Base-by-base conservation (phyloP, 768 basidiomycete genomes). In the Amanita subjunquillea region DNA sequence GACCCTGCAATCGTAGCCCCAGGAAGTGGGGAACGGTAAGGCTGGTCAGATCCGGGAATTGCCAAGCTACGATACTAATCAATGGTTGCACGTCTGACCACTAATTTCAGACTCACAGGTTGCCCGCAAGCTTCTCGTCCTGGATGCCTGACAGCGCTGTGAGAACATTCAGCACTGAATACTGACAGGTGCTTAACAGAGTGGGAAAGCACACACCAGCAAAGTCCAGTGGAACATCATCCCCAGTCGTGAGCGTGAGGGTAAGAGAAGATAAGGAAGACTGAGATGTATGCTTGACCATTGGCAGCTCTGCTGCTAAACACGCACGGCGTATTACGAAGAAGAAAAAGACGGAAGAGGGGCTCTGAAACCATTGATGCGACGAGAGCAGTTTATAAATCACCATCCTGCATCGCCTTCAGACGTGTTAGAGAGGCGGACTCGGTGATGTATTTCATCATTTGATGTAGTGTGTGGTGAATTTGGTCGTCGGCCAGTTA, bases 251-350 rank as follows among this genome's bases (percentile, higher is more conserved):
- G 10, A 50, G 27, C 2, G 49, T 50, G 5, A 30, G 17, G 5
- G 49, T 41, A 39, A 41, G 27, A 50, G 48, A 50, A 50, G 48
- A 40, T 1, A 50, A 6, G 13, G 49, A 50, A 50, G 37, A 41
- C 10, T 50, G 38, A 17, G 49, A 27, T 41, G 49, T 50, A 37
- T 41, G 49, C 25, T 41, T 50, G 39, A 29, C 38, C 49, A 50
- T 50, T 38, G 12, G 38, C 49, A 50, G 49, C 38, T 42, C 49
- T 30, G 38, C 49, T 40, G 49, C 49, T 6, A 50, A 30, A 27
- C 32, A 41, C 49, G 49, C 40, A 7, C 38, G 17, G 49, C 38
- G 49, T 30, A 50, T 30, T 39, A 50, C 25, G 25, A 20, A 17
- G 17, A 30, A 40, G 42, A 50, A 20, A 17, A 41, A 30, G 27